phyloP scores from a whole-genome alignment of 208 protist genomes.

The Trypanosoma vivax region DNA sequence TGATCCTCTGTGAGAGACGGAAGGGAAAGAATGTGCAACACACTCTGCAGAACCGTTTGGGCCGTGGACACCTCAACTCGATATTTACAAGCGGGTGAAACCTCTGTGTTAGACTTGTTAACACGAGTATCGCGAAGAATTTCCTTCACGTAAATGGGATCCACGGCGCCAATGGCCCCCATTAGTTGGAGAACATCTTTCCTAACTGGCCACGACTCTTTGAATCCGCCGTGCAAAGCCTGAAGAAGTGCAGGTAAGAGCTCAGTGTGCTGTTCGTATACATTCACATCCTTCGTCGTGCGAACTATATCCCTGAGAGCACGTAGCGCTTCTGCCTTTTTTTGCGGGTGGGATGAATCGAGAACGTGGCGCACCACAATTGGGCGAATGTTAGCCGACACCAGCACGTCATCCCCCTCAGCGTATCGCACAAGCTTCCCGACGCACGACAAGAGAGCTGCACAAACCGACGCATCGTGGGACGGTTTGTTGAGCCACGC shows the following conservation, averaged over 20 bases:
- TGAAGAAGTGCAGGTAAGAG: conserved; percentile 76
- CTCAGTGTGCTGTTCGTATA: conserved; percentile 71
- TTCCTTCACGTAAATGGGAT: conserved; percentile 76
- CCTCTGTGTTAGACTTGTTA: conserved; percentile 17
- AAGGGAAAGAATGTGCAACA: conserved; percentile 72
- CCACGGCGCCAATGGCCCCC: conserved; percentile 84
- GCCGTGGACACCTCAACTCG: conserved; percentile 59
- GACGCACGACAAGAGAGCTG: conserved; percentile 71
- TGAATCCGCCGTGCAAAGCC: conserved; percentile 78
- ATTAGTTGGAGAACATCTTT: conserved; percentile 85
- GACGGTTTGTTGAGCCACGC: conserved; percentile 43
- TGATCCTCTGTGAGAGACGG: conserved; percentile 80
- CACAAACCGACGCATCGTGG: conserved; percentile 45
- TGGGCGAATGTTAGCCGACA: conserved; percentile 53
- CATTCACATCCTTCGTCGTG: conserved; percentile 76
- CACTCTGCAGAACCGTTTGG: conserved; percentile 65
- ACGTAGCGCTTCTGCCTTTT: conserved; percentile 82
- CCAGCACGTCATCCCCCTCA: conserved; percentile 65
- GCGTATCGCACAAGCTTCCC: conserved; percentile 80
- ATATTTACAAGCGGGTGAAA: conserved; percentile 12
- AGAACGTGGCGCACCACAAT: conserved; percentile 76
- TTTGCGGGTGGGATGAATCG: conserved; percentile 70
- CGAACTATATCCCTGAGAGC: conserved; percentile 82
- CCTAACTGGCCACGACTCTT: conserved; percentile 84
- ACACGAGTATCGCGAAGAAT: conserved; percentile 50